A percentile compares a stretch with the other conserved stretches of the same genome.
phyloP scores from a whole-genome alignment of 179 eudicot species.

The Silene coronaria region DNA sequence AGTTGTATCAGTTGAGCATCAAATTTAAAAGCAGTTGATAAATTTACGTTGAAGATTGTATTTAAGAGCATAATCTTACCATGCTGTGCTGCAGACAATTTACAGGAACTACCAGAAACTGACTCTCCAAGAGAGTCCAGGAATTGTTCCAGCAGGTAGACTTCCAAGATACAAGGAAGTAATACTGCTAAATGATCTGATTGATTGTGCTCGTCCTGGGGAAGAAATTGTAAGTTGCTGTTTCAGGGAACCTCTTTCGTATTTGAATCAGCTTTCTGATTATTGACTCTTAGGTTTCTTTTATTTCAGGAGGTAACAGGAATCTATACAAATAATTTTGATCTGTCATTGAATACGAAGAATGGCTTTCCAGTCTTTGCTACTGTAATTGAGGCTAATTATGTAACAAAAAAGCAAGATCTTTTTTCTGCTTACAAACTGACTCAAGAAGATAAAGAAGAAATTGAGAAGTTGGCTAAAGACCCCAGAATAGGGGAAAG shows the following conservation, averaged over 20 bases:
- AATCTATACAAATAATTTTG: conserved; percentile 87
- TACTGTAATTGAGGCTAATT: conserved; percentile 92
- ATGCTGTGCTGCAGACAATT: conserved; percentile 53
- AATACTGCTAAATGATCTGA: conserved; percentile 83
- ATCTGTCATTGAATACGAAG: conserved; percentile 78
- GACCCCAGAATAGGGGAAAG: conserved; percentile 92
- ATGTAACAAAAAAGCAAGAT: conserved; percentile 88
- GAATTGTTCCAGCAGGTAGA: conserved; percentile 93
- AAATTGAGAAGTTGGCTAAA: conserved; percentile 79
- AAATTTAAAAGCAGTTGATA: not conserved
- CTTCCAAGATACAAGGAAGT: conserved; percentile 98
- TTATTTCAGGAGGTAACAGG: conserved; percentile 84
- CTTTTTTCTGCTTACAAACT: conserved; percentile 87
- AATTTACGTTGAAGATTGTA: not conserved
- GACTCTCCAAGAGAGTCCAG: conserved; percentile 94
- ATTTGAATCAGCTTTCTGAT: not conserved
- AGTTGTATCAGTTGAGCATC: too few relatives aligned
- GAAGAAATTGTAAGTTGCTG: conserved; percentile 71
- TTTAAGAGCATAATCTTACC: conserved; percentile 14
- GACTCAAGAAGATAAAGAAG: conserved; percentile 94
- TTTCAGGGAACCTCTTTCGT: not conserved
- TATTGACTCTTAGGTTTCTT: conserved; percentile 10
- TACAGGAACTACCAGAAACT: conserved; percentile 95
- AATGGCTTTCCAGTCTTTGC: conserved; percentile 97
- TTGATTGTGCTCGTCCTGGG: conserved; percentile 96